Evolutionary conservation across 805 yeast species (phyloP), one percentile per base, ranked within the genome.

Genomic region (Suhomyces sp.): DNA sequence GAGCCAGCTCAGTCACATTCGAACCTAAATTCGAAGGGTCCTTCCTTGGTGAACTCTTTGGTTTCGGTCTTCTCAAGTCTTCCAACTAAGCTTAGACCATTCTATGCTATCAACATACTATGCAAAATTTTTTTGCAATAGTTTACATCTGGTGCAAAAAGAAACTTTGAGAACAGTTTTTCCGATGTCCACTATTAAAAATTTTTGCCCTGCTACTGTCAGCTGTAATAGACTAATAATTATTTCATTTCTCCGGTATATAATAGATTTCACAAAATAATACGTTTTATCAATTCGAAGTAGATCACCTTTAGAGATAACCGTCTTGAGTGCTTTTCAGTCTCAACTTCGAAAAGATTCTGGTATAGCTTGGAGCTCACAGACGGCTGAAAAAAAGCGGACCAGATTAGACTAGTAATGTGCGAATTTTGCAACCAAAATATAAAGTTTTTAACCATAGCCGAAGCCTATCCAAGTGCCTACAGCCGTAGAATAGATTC

Each of bases 31-130:
- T 71, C 59, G 70, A 71, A 57, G 72, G 75, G 35, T 66, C 71
- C 43, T 67, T 74, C 61, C 66, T 75, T 52, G 79, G 79, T 46
- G 62, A 74, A 53, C 57, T 73, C 57, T 74, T 75, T 52, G 76
- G 77, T 43, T 68, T 71, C 49, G 54, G 56, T 46, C 55, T 56
- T 20, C 13, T 48, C 40, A 50, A 53, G 49, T 35, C 47, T 12
- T 12, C 44, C 37, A 48, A 51, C 49, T 51, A 51, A 41, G 41
- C 41, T 21, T 37, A 12, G 9, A 17, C n/a, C 20, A 19, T 9
- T 6, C 21, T 37, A 17, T 25, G 31, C 31, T 27, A 10, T 12
- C 12, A 3, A 27, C 12, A 27, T 4, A 27, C 4, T 10, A 1
- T 19, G 41, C 22, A 19, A 37, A 17, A 9, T 17, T 17, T 35